phyloP scores from a whole-genome alignment of 2,329 filamentous ascomycete genomes.

The Arachnomyces sp. region DNA sequence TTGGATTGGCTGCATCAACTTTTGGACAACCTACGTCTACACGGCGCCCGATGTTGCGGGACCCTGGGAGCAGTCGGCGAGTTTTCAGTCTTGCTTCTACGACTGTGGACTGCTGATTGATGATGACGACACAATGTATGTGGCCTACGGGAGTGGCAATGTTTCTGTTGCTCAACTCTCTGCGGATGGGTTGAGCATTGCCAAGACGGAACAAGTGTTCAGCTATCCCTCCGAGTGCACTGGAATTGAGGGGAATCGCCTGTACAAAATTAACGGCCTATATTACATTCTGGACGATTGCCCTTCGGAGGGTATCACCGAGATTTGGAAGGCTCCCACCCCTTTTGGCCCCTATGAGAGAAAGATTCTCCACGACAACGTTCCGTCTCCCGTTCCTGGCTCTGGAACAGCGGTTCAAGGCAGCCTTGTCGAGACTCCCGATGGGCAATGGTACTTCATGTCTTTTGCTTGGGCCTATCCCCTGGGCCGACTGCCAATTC shows the following conservation, averaged over 20 bases:
- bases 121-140: slow-evolving; percentile 1
- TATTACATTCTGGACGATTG: slow-evolving; percentile 50
- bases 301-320: slow-evolving; percentile 39
- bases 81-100: neutral
- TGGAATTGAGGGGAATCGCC: slow-evolving; percentile 44
- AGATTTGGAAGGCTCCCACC: slow-evolving; percentile 40
- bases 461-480: slow-evolving; percentile 50
- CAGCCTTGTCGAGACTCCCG: slow-evolving; percentile 44
- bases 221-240: slow-evolving; percentile 21
- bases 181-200: slow-evolving; percentile 19
- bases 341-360: slow-evolving; percentile 47
- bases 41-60: neutral
- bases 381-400: slow-evolving; percentile 37
- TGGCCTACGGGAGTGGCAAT: neutral
- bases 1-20: slow-evolving; percentile 6
- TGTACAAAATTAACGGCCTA: slow-evolving; percentile 49
- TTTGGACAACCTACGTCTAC: slow-evolving; percentile 14
- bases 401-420: slow-evolving; percentile 48
- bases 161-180: slow-evolving; percentile 1
- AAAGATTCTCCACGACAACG: slow-evolving; percentile 36
- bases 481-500: slow-evolving; percentile 48
- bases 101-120: slow-evolving; percentile 1
- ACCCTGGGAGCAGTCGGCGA: slow-evolving; percentile 8
- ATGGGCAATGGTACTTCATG: slow-evolving; percentile 52
- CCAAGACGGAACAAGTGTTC: slow-evolving; percentile 40